A percentile compares a stretch with the other conserved stretches of the same genome.
phyloP scores from a whole-genome alignment of 495 filamentous ascomycete species.

The Trichoderma asperelloides region DNA sequence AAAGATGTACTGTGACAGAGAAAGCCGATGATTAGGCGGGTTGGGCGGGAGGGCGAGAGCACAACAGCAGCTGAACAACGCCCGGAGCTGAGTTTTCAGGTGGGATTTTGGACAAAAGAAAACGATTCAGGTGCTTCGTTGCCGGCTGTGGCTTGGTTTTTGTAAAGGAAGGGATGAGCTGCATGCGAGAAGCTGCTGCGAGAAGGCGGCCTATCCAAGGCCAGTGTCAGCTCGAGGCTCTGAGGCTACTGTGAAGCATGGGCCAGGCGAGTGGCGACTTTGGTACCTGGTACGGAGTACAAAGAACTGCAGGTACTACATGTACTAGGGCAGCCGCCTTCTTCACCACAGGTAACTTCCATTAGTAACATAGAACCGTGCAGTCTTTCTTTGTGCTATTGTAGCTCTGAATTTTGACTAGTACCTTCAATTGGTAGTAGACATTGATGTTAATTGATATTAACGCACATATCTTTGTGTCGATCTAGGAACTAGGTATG shows the following conservation, averaged over 20 bases:
- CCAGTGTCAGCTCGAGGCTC: not conserved
- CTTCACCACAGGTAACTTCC: too few species aligned
- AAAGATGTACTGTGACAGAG: slow-evolving; percentile 3
- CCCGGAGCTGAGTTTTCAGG: not conserved
- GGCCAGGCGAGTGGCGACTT: not conserved
- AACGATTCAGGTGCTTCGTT: not conserved
- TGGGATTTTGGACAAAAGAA: not conserved
- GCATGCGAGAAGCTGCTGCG: slow-evolving; percentile 36
- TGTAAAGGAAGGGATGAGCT: not conserved
- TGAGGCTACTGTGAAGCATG: not conserved
- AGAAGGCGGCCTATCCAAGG: not conserved
- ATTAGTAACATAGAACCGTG: too few species aligned
- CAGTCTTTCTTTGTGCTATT: too few species aligned
- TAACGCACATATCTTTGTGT: too few species aligned
- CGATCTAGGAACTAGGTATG: too few species aligned
- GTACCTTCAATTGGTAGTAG: too few species aligned
- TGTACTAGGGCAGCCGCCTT: not conserved
- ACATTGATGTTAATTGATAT: too few species aligned
- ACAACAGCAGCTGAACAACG: slow-evolving; percentile 5
- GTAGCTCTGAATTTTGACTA: too few species aligned
- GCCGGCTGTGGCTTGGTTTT: not conserved
- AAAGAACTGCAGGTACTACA: not conserved
- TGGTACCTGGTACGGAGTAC: not conserved
- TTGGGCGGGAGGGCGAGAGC: slow-evolving; percentile 26
- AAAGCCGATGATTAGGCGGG: slow-evolving; percentile 5